Percentiles rank a stretch among this genome's conserved stretches.
phyloP scores from a whole-genome alignment of 2,329 filamentous ascomycete species.

The Macrophomina tecta region DNA sequence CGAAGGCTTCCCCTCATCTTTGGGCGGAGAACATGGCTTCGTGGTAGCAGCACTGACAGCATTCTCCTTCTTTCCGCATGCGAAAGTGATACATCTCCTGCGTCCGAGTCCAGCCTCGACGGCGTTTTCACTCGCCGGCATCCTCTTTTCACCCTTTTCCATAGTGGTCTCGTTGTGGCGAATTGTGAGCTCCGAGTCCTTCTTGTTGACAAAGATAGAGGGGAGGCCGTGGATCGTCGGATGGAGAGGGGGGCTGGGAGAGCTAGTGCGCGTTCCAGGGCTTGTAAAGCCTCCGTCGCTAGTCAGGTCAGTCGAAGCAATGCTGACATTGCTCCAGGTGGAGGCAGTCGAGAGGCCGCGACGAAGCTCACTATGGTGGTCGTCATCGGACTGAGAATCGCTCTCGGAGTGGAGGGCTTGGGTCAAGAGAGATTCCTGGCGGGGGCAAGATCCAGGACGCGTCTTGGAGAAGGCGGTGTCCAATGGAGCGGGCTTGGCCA shows the following conservation, averaged over 20 bases:
- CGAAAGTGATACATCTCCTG: constrained; percentile 92
- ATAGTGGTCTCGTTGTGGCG: constrained; percentile 45
- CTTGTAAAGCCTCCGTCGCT: constrained; percentile 92
- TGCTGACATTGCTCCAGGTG: constrained; percentile 79
- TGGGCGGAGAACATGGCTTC: constrained; percentile 38
- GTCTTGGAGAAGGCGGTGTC: constrained; percentile 56
- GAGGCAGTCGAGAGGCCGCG: constrained; percentile 63
- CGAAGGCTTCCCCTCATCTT: constrained; percentile 32
- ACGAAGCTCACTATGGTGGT: constrained; percentile 44
- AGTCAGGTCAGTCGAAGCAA: constrained; percentile 88
- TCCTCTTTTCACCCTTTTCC: constrained; percentile 31
- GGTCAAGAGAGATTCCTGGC: constrained; percentile 83
- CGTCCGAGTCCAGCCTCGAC: constrained; percentile 71
- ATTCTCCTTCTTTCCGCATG: constrained; percentile 67
- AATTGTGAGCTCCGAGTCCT: constrained; percentile 43
- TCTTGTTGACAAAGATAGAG: constrained; percentile 46
- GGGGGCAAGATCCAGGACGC: constrained; percentile 55
- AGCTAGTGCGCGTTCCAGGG: constrained; percentile 78
- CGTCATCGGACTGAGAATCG: constrained; percentile 45
- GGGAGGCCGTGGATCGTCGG: constrained; percentile 54
- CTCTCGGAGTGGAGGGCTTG: constrained; percentile 72
- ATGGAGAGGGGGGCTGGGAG: constrained; percentile 84
- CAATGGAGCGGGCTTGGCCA: constrained; percentile 46
- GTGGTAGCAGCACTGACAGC: constrained; percentile 44
- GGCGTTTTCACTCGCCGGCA: constrained; percentile 56